Evolutionary conservation across 805 yeast genomes (phyloP).

Genomic region (Lachancea nothofagi): DNA sequence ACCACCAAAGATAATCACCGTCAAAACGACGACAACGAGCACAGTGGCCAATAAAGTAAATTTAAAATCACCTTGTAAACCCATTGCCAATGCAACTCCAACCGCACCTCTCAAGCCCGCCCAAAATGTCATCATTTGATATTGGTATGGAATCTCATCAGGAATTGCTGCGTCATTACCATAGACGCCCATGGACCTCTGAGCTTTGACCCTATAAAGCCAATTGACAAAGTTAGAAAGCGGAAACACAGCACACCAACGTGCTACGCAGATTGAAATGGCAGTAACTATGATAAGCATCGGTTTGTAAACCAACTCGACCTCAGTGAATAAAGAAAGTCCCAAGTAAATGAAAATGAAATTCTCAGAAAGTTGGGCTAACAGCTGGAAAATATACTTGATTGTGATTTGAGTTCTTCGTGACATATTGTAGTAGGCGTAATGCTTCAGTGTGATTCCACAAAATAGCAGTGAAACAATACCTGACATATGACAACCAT

Average conservation of each 20-base stretch:
- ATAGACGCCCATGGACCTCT: conserved; percentile 41
- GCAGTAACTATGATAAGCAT: conserved; percentile 85
- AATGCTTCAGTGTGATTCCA: conserved; percentile 94
- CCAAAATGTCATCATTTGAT: conserved; percentile 99
- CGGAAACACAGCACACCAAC: conserved; percentile 98
- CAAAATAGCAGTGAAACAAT: conserved; percentile 91
- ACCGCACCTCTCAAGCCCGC: conserved; percentile 99
- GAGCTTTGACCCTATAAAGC: conserved; percentile 55
- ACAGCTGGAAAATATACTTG: conserved; percentile 85
- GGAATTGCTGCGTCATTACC: conserved; percentile 38
- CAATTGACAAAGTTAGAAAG: conserved; percentile 78
- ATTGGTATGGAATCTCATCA: conserved; percentile 90
- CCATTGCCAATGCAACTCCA: conserved; percentile 98
- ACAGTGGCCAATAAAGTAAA: conserved; percentile 89
- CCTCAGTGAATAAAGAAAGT: conserved; percentile 90
- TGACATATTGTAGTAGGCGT: conserved; percentile 96
- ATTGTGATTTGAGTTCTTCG: conserved; percentile 95
- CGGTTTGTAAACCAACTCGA: conserved; percentile 91
- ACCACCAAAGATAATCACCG: conserved; percentile 96
- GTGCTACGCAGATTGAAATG: conserved; percentile 82
- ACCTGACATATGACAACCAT: conserved; percentile 99
- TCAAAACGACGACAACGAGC: conserved; percentile 89
- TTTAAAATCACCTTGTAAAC: conserved; percentile 90
- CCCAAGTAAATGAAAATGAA: conserved; percentile 95
- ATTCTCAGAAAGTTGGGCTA: conserved; percentile 94